These are phyloP conservation scores for Colletotrichum coccodes DNA, from an alignment of 2,329 filamentous ascomycete genomes.

Conservation along the genomic window DNA sequence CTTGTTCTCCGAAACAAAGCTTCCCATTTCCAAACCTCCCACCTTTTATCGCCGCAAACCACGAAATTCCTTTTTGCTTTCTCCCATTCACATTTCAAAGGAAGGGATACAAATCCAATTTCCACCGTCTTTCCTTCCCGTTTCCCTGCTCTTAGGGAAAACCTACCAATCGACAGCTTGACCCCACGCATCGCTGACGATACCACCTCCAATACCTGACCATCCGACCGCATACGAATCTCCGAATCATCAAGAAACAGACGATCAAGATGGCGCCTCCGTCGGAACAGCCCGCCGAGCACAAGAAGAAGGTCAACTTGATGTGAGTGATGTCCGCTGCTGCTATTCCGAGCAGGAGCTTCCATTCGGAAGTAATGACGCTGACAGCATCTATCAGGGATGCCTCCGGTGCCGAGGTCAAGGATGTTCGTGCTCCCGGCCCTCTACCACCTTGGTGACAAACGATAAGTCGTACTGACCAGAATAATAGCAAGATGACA, in stretches of 20 bases:
- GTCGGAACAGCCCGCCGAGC: constrained; percentile 57
- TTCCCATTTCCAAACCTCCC: constrained; percentile 21
- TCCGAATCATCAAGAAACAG: constrained; percentile 27
- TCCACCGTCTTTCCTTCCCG: constrained; percentile 6
- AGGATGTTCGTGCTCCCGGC: constrained; percentile 70
- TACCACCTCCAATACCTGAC: constrained; percentile 21
- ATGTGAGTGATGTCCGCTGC: constrained; percentile 65
- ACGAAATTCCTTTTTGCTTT: constrained; percentile 17
- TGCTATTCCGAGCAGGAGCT: constrained; percentile 1
- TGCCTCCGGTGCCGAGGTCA: constrained; percentile 87
- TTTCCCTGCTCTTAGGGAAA: background rate
- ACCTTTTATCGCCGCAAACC: constrained; percentile 30
- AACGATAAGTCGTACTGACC: constrained; percentile 44
- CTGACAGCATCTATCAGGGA: constrained; percentile 70
- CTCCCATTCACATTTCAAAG: constrained; percentile 5
- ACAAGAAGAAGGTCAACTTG: constrained; percentile 87
- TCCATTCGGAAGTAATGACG: constrained; percentile 28
- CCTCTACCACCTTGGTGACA: constrained; percentile 29
- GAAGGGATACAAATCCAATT: constrained; percentile 17
- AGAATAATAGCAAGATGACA: constrained; percentile 79
- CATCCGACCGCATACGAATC: constrained; percentile 13
- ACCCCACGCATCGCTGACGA: constrained; percentile 29
- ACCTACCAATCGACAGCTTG: constrained; percentile 14
- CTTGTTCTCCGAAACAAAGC: constrained; percentile 26
- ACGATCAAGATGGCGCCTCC: constrained; percentile 75